Evolutionary conservation across 2,329 filamentous ascomycete genomes (phyloP), one percentile per base, ranked within the genome.

Genomic region (Cercospora sojina): DNA sequence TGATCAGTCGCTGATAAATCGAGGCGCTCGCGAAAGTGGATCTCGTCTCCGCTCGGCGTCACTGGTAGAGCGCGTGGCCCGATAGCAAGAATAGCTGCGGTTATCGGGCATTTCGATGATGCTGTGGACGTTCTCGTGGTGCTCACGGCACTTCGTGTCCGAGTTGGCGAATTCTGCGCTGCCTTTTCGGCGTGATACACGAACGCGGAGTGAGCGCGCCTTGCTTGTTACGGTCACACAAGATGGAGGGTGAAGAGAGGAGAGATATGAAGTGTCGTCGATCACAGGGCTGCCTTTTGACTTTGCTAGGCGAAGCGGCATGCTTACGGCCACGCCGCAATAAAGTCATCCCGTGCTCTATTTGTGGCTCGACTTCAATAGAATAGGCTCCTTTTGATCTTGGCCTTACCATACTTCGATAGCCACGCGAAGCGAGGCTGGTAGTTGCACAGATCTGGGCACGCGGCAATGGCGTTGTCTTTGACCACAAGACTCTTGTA

Each of bases 11-110:
- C 27, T 35, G n/a, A 49, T 62, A 18, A 35, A 53, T 62, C 20
- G 23, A 25, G 12, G 31, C 57, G 60, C 29, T 55, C 47, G 60
- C 29, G 62, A 43, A 59, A 59, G 62, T 64, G 62, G 62, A 55
- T 55, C 62, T 41, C 55, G 62, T 43, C 57, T 59, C 53, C 47
- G 31, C 23, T 41, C 20, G 31, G 23, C 31, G 23, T 59, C 41
- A 35, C 41, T 32, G 51, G 23, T 53, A 53, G 47, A 47, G 43
- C 51, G 23, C 51, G 53, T 62, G 31, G 51, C 25, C 57, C 49
- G 60, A 41, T 55, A 27, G 49, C 32, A 47, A 57, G 60, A 56
- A 57, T 56, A 63, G 51, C 13, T 43, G 59, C 31, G n/a, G 25
- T 59, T 18, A 31, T 55, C 51, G 13, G 29, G 47, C 18, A 62